phyloP scores from a whole-genome alignment of 805 yeast species.

The Candida maesae region DNA sequence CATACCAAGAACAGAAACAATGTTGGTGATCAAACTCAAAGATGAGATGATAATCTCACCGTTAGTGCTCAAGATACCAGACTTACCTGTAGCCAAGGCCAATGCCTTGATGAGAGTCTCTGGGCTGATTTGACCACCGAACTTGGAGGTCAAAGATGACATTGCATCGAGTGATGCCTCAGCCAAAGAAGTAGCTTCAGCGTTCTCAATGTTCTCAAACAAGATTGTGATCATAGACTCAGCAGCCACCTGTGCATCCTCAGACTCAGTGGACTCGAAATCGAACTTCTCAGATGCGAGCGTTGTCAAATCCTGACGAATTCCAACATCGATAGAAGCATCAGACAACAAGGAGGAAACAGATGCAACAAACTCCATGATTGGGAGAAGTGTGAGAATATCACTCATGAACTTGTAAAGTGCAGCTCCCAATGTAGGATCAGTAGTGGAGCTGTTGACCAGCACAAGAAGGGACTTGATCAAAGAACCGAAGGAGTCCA shows the following conservation, averaged over 20 bases:
- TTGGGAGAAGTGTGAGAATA: conserved; percentile 68
- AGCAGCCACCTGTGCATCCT: conserved; percentile 48
- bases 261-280: conserved; percentile 54
- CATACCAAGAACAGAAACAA: conserved; percentile 76
- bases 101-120: conserved; percentile 47
- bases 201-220: conserved; percentile 32
- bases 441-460: conserved; percentile 19
- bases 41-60: conserved; percentile 72
- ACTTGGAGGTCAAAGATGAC: conserved; percentile 58
- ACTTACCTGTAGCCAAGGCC: conserved; percentile 43
- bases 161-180: conserved; percentile 71
- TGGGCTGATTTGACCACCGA: conserved; percentile 48
- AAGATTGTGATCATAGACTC: conserved; percentile 47
- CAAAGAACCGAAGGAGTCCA: conserved; percentile 20
- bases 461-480: conserved; percentile 18
- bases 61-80: conserved; percentile 50
- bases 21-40: conserved; percentile 63
- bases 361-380: conserved; percentile 65
- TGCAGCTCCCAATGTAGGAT: background rate
- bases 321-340: conserved; percentile 36
- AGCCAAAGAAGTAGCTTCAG: conserved; percentile 41
- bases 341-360: conserved; percentile 39
- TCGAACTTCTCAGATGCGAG: conserved; percentile 69
- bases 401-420: conserved; percentile 45
- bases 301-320: conserved; percentile 58